These are phyloP conservation scores for Penicillium sp. DNA, from an alignment of 2,329 filamentous ascomycete genomes.

Conservation along the genomic window DNA sequence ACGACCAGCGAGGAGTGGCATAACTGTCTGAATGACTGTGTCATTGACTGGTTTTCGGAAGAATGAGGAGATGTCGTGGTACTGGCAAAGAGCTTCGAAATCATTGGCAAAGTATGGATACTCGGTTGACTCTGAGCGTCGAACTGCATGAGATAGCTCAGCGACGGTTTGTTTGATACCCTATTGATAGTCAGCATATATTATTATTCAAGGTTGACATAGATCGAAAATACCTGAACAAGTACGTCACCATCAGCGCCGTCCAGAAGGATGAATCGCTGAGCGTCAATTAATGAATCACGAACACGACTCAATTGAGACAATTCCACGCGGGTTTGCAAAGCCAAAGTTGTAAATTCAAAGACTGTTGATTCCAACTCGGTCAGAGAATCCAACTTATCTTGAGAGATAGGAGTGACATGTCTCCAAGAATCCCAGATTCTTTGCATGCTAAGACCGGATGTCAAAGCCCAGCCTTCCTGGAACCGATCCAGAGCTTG, in stretches of 20 bases:
- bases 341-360: conserved; percentile 36
- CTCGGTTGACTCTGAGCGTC: conserved; percentile 26
- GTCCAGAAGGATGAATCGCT: conserved; percentile 33
- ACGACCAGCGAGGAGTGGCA: conserved; percentile 39
- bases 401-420: conserved; percentile 41
- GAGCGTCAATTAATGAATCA: conserved; percentile 39
- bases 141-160: conserved; percentile 32
- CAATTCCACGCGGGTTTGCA: conserved; percentile 35
- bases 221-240: conserved; percentile 16
- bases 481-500: conserved; percentile 56
- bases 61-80: conserved; percentile 36
- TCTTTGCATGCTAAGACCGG: conserved; percentile 74
- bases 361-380: conserved; percentile 36
- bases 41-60: conserved; percentile 10
- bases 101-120: conserved; percentile 45
- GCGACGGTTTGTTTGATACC: conserved; percentile 38
- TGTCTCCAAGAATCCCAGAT: conserved; percentile 75
- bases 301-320: conserved; percentile 35
- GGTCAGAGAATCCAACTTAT: conserved; percentile 33
- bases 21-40: conserved; percentile 23
- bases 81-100: conserved; percentile 49
- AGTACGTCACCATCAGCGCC: conserved; percentile 37
- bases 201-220: background rate
- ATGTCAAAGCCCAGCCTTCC: conserved; percentile 67
- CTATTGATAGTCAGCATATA: background rate